These are phyloP conservation scores for Raphanus raphanistrum DNA, from an alignment of 345 rosid genomes.

Conservation along the genomic window DNA sequence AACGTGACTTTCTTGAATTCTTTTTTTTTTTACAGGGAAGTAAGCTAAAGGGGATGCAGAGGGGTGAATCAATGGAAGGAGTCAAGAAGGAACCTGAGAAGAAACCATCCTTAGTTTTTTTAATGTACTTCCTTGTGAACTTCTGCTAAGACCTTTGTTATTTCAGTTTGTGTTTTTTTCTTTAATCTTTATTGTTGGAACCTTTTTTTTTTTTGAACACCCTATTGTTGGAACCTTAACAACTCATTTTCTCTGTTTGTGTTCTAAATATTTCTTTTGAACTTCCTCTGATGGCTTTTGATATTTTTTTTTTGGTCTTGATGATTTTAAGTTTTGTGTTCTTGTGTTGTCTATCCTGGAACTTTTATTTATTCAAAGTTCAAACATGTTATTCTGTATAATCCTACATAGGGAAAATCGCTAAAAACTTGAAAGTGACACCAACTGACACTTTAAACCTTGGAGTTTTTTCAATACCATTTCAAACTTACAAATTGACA, in stretches of 20 bases:
- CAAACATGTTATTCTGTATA: too few relatives aligned
- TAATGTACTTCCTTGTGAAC: background rate
- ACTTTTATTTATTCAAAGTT: too few relatives aligned
- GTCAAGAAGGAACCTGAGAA: constrained; percentile 78
- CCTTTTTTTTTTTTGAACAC: background rate
- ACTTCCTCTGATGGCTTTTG: background rate
- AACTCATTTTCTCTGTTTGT: constrained; percentile 17
- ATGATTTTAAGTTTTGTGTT: background rate
- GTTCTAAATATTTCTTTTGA: background rate
- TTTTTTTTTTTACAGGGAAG: constrained; percentile 30
- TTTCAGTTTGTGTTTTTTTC: constrained; percentile 4
- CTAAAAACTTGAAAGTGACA: too few relatives aligned
- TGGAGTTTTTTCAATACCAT: too few relatives aligned
- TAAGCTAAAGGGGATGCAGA: constrained; percentile 36
- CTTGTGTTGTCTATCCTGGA: too few relatives aligned
- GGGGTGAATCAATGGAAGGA: constrained; percentile 34
- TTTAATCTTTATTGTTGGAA: constrained; percentile 2
- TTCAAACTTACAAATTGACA: too few relatives aligned
- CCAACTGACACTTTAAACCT: too few relatives aligned
- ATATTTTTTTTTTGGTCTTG: background rate
- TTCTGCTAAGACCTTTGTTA: background rate
- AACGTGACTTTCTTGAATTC: background rate
- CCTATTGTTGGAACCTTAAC: background rate
- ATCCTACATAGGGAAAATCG: background rate
- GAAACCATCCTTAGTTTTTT: constrained; percentile 32